Evolutionary conservation across 768 basidiomycete genomes (phyloP), one percentile per base, ranked within the genome.

Genomic region (Serendipita indica): DNA sequence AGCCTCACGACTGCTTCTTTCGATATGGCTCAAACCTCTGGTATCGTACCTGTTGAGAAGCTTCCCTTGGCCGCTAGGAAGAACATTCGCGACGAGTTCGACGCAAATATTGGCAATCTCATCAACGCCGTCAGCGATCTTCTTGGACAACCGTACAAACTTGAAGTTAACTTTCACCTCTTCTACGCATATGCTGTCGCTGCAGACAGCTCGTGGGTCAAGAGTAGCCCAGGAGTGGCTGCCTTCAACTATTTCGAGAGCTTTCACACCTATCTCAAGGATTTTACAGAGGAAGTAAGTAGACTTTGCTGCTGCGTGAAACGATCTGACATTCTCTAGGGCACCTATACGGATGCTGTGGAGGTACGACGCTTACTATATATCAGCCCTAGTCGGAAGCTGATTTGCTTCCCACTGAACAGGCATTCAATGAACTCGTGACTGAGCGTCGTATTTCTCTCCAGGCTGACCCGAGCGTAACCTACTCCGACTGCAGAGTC

Each of bases 21-120:
- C 35, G n/a, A 10, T n/a, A 37, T 37, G 35, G 35, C n/a, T 37
- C 35, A 37, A 37, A 37, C 35, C n/a, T 10, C n/a, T 10, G 10
- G 10, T n/a, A n/a, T 37, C 35, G 10, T n/a, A 27, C 49, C 49
- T 7, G 49, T 54, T 7, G 49, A 54, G n/a, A 54, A 54, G n/a
- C 49, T 54, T 27, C 49, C 49, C 7, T 18, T 54, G 25, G 49
- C 49, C 16, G 49, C 49, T n/a, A 18, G 49, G 32, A 54, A 54
- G 49, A 33, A 54, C 49, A 54, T 54, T 30, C 49, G 49, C 30
- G 49, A 54, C 49, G 49, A 54, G 25, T 54, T 20, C 49, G 49
- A 54, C 10, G 32, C 49, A 18, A 54, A 54, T 7, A 28, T 54
- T 27, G 49, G n/a, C 5, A 28, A 54, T 4, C 22, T 54, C 16